Base-by-base conservation (phyloP, 2,329 filamentous ascomycete species). In the Periconia sp. region DNA sequence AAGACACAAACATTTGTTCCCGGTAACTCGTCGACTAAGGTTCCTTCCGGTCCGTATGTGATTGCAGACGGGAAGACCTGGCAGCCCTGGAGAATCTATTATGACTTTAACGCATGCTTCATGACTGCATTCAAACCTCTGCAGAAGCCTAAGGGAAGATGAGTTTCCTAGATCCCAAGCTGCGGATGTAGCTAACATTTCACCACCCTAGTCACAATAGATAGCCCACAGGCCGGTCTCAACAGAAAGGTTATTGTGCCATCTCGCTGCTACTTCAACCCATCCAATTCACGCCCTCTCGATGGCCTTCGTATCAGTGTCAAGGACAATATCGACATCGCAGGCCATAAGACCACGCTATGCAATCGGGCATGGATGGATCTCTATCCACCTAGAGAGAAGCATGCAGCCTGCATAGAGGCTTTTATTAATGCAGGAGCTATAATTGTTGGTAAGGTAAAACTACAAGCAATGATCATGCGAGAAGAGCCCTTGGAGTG, bases 391-490 rank as follows among this genome's bases (percentile, higher is more conserved):
- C 29, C 36, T 2, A 22, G 17, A 2, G 13, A 28, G 18, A 21
- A 44, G 10, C 41, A 22, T 9, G 44, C 52, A 3, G 13, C 40
- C 12, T 36, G 25, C 16, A 17, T 52, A 12, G 38, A 50, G 22
- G 16, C 23, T 7, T 26, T 52, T 5, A 2, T 38, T 4, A 32
- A 39, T 25, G 29, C 26, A 7, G 49, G 46, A 9, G 41, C 37
- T 23, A 60, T 79, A 5, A 59, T 80, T 5, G 65, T 81, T 0
- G 78, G 78, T 2, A 80, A 79, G 61, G 76, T 74, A 9, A 78
- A 76, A 48, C 72, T 72, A 3, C 65, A 71, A 0, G 74, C 77
- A 48, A 72, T 80, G 33, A 71, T 70, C 8, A 57, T 43, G 10
- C 46, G 48, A 22, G 41, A 44, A 18, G 41, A 44, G 16, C 18